Evolutionary conservation across 2,329 filamentous ascomycete genomes (phyloP).

Genomic region (Pseudogymnoascus sp.): DNA sequence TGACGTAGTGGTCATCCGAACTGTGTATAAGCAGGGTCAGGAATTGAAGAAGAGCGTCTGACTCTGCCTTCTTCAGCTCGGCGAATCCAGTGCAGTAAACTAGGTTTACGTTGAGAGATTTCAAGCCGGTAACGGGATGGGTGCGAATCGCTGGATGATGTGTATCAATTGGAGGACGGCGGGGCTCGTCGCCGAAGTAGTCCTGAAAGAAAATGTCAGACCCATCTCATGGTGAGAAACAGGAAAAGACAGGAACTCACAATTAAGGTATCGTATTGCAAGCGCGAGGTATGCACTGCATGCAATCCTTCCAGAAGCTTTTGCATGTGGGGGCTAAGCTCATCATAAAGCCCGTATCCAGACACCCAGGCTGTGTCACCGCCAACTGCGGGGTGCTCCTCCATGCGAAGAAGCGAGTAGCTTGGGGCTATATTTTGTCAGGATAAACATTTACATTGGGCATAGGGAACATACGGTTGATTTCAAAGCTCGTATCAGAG

Average conservation of each 20-base stretch:
- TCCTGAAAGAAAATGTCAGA: constrained; percentile 13
- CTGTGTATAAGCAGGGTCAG: constrained; percentile 19
- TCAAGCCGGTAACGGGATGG: constrained; percentile 24
- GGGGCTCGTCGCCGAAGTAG: constrained; percentile 20
- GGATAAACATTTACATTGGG: not conserved
- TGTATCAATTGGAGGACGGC: constrained; percentile 24
- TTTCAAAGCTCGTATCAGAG: constrained; percentile 11
- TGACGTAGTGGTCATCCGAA: constrained; percentile 22
- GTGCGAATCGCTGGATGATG: constrained; percentile 26
- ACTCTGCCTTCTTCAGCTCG: constrained; percentile 22
- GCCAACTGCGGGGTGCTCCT: constrained; percentile 9
- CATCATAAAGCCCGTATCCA: constrained; percentile 20
- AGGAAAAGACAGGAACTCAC: not conserved
- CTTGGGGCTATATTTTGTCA: not conserved
- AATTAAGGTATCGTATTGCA: constrained; percentile 17
- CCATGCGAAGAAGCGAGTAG: constrained; percentile 11
- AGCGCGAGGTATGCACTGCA: constrained; percentile 19
- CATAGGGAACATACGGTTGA: not conserved
- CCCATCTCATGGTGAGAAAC: constrained; percentile 5
- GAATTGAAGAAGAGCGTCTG: constrained; percentile 20
- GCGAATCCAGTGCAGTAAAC: constrained; percentile 20
- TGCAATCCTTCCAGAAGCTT: constrained; percentile 18
- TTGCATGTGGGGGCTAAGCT: constrained; percentile 17
- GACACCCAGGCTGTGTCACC: constrained; percentile 16
- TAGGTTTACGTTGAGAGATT: constrained; percentile 22